A percentile compares a stretch with the other conserved stretches of the same genome.
Conservation (phyloP, 768 basidiomycete species). For the Rhizopogon vesiculosus region DNA sequence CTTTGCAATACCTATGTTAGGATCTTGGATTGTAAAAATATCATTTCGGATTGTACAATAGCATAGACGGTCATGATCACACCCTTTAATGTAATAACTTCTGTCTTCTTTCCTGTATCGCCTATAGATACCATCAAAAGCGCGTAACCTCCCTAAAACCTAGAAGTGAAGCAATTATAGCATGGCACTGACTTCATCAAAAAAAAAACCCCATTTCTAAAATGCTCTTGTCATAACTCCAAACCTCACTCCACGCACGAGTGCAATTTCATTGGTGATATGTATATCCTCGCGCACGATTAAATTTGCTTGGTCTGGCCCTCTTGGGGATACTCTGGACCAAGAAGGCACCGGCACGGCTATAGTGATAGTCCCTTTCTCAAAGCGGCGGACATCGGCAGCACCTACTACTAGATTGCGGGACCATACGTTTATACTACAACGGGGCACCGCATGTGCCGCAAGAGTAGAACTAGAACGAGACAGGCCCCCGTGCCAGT, state of each 20-base stretch:
- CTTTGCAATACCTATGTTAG: neutral
- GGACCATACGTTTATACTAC: too few species aligned
- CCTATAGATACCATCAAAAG: constrained; percentile 35
- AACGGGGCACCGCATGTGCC: too few species aligned
- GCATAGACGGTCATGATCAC: neutral
- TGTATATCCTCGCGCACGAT: too few species aligned
- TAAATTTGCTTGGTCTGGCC: constrained; percentile 19
- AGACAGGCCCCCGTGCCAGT: too few species aligned
- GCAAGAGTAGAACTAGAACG: too few species aligned
- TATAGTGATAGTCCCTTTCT: constrained; percentile 33
- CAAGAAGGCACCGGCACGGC: constrained; percentile 32
- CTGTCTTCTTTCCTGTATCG: neutral
- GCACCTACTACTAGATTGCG: too few species aligned
- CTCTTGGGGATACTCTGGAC: constrained; percentile 26
- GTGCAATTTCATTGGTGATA: too few species aligned
- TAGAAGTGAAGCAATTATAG: neutral
- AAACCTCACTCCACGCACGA: constrained; percentile 32
- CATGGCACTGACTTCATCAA: constrained; percentile 37
- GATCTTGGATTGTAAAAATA: neutral
- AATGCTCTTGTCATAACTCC: constrained; percentile 44
- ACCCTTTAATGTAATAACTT: neutral
- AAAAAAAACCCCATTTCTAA: constrained; percentile 43
- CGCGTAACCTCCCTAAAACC: constrained; percentile 26
- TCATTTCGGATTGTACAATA: neutral
- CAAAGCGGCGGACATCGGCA: constrained; percentile 34